Base-by-base conservation (phyloP, 2,329 filamentous ascomycete genomes). In the Hymenoscyphus infarciens region DNA sequence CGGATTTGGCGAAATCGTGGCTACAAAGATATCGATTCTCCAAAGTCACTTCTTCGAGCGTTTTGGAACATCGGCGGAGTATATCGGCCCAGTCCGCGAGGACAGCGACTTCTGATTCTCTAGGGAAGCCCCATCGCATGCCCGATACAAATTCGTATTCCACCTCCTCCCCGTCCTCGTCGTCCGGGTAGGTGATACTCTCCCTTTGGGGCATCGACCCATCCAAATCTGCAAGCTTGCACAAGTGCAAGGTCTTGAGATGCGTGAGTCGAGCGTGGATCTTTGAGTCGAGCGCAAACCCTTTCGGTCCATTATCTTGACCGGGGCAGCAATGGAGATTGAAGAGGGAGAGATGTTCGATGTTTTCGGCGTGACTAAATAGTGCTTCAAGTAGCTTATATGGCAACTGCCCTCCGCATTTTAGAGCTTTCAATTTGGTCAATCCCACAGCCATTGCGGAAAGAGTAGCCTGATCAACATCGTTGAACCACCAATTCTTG, bases 141-240 rank as follows among this genome's bases (percentile, higher is more conserved):
- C 58, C 58, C 5, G 58, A 60, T 15, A 5, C 58, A 42, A 53
- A 60, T 54, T 53, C 45, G 13, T n/a, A 22, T 16, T 33, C 25
- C 53, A 35, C 42, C 15, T 60, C 58, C 22, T 22, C 29, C 16
- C 33, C 55, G 10, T 35, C 15, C 29, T 39, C 13, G n/a, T 57
- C 29, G 29, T 54, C 27, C 42, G 19, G 42, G 16, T 35, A 25
- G 4, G 52, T 45, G 13, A 15, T 1, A 2, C 49, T 60, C 19
- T 53, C 58, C 10, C 52, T 27, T 5, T 54, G 39, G 11, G 58
- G 27, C 5, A 60, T 27, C 11, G 27, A 27, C 8, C 58, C 58
- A 29, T 60, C 58, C 45, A 60, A 60, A 54, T 60, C 58, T 60
- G 58, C 58, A 25, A 60, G 27, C 16, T 60, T 60, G 22, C 39